phyloP scores from a whole-genome alignment of 163 green algal genomes.

The Scenedesmus sp. region DNA sequence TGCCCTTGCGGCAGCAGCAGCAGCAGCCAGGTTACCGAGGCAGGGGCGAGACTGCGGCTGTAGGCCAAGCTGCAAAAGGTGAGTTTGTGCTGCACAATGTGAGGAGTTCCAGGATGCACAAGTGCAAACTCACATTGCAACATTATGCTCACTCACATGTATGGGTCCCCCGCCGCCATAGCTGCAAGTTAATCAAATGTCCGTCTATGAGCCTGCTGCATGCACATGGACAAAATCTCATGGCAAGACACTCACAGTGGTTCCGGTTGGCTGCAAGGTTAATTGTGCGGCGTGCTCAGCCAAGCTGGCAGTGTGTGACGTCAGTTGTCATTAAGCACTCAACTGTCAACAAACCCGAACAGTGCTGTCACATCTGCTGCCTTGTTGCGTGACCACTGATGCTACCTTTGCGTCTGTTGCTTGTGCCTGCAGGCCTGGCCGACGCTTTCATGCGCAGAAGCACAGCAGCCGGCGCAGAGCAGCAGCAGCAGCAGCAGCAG shows the following conservation, averaged over 20 bases:
- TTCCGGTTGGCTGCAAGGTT: no score
- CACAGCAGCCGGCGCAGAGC: not conserved
- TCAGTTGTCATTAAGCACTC: no score
- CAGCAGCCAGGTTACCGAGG: no score
- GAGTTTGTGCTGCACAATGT: not conserved
- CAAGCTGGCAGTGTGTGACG: no score
- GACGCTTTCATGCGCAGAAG: slow-evolving; percentile 49
- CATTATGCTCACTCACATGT: no score
- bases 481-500: slow-evolving; percentile 34
- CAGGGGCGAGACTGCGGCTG: not conserved
- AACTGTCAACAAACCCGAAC: no score
- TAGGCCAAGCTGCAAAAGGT: slow-evolving; percentile 35
- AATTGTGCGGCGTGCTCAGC: no score
- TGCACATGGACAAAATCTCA: no score
- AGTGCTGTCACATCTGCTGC: not conserved
- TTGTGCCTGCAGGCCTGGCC: slow-evolving; percentile 9
- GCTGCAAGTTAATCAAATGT: no score
- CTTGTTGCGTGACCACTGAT: not conserved
- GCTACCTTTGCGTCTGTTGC: not conserved
- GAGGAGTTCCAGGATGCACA: not conserved
- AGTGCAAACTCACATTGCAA: not conserved
- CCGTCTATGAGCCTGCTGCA: no score
- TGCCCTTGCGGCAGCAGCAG: slow-evolving; percentile 42
- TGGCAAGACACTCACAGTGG: no score
- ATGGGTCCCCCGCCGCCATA: no score